phyloP scores from a whole-genome alignment of 495 filamentous ascomycete species.

The Penicillium lagena region DNA sequence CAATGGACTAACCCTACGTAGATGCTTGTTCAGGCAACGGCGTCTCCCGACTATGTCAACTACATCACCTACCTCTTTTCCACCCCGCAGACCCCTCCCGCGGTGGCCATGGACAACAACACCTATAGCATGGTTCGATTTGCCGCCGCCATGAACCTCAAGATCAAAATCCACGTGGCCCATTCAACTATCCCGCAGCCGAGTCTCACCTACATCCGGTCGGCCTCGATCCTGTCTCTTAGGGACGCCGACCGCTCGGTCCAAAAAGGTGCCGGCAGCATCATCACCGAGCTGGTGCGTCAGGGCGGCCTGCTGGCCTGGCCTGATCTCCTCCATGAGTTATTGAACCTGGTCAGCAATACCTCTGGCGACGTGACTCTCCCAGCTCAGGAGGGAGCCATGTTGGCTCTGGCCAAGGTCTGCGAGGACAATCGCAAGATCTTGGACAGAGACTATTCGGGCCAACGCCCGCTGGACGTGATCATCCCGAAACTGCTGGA shows the following conservation, averaged over 20 bases:
- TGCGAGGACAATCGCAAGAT: constrained; percentile 92
- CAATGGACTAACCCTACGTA: constrained; percentile 22
- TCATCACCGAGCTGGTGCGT: constrained; percentile 89
- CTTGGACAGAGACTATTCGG: constrained; percentile 78
- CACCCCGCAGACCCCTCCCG: constrained; percentile 53
- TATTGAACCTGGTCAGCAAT: constrained; percentile 71
- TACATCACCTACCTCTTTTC: constrained; percentile 91
- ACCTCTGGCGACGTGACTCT: constrained; percentile 56
- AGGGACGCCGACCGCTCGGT: constrained; percentile 79
- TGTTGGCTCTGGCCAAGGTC: constrained; percentile 87
- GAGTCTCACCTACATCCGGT: constrained; percentile 68
- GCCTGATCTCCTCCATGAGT: constrained; percentile 80
- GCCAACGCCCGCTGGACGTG: constrained; percentile 77
- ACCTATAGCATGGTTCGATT: constrained; percentile 72
- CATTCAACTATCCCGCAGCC: constrained; percentile 64
- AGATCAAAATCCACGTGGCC: constrained; percentile 75
- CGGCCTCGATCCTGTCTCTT: constrained; percentile 68
- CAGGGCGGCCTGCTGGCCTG: constrained; percentile 82
- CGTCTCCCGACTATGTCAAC: constrained; percentile 90
- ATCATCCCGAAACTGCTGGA: constrained; percentile 88
- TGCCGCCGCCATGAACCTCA: constrained; percentile 87
- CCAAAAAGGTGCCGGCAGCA: constrained; percentile 81
- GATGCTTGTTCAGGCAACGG: constrained; percentile 92
- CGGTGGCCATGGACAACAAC: constrained; percentile 46
- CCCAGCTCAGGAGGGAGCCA: constrained; percentile 83